These are phyloP conservation scores for Tulasnella sp. DNA, from an alignment of 768 basidiomycete genomes.

Conservation along the genomic window DNA sequence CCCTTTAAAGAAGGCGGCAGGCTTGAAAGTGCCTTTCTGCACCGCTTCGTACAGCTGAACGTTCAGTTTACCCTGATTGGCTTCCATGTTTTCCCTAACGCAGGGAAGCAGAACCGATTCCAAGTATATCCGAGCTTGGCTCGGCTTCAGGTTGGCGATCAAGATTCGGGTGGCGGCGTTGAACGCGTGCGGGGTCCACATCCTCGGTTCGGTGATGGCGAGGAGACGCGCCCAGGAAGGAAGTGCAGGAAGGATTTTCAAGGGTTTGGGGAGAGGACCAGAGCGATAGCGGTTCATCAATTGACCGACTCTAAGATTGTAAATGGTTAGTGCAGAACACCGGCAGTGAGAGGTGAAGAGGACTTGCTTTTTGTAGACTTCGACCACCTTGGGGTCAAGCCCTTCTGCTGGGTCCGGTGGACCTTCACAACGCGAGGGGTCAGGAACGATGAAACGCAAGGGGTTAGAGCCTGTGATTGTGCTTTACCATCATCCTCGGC, in stretches of 20 bases:
- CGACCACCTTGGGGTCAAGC: slow-evolving; percentile 30
- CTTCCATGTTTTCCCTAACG: slow-evolving; percentile 80
- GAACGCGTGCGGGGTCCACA: slow-evolving; percentile 95
- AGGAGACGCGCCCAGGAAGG: slow-evolving; percentile 95
- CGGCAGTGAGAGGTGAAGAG: too few relatives aligned
- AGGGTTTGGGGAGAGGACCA: slow-evolving; percentile 90
- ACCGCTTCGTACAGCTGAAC: slow-evolving; percentile 93
- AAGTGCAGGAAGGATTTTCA: slow-evolving; percentile 96
- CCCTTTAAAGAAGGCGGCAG: slow-evolving; percentile 97
- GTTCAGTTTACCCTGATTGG: slow-evolving; percentile 75
- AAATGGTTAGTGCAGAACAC: neutral
- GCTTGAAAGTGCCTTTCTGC: slow-evolving; percentile 90
- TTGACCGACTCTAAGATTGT: slow-evolving; percentile 63
- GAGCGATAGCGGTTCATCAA: slow-evolving; percentile 88
- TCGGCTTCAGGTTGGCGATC: slow-evolving; percentile 94
- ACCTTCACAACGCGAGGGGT: neutral
- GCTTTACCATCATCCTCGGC: slow-evolving; percentile 16
- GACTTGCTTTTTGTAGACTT: slow-evolving; percentile 28
- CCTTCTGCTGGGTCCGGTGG: slow-evolving; percentile 30
- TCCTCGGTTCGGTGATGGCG: slow-evolving; percentile 84
- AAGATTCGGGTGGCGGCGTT: slow-evolving; percentile 92
- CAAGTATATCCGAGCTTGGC: slow-evolving; percentile 87
- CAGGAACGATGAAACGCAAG: neutral
- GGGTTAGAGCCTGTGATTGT: neutral
- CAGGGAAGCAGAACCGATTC: slow-evolving; percentile 88